phyloP scores from a whole-genome alignment of 1,284 basidiomycete species.

The Tylopilus sp. region DNA sequence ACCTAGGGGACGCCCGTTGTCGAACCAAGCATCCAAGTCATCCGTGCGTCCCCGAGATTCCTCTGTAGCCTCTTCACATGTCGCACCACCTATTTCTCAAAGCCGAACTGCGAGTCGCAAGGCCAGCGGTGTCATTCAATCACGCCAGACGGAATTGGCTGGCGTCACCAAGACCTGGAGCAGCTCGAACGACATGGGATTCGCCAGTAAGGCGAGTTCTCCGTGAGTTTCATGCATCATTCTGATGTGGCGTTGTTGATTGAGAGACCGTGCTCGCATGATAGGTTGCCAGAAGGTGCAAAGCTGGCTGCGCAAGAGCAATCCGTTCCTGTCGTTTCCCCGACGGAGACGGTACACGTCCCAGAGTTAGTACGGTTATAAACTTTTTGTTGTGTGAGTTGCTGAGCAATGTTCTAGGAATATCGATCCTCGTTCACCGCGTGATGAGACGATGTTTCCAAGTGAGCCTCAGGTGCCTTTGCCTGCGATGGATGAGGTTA shows the following conservation, averaged over 20 bases:
- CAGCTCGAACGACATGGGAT: slow-evolving; percentile 24
- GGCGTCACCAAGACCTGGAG: slow-evolving; percentile 34
- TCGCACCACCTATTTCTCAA: slow-evolving; percentile 9
- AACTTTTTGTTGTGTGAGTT: slow-evolving; percentile 5
- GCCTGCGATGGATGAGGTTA: slow-evolving; percentile 38
- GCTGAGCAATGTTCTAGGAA: slow-evolving; percentile 13
- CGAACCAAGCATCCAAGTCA: slow-evolving; percentile 23
- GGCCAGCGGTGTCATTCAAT: slow-evolving; percentile 22
- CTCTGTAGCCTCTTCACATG: slow-evolving; percentile 28
- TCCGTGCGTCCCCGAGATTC: slow-evolving; percentile 26
- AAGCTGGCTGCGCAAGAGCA: slow-evolving; percentile 18
- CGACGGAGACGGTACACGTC: slow-evolving; percentile 29
- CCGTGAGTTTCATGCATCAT: slow-evolving; percentile 17
- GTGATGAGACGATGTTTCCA: slow-evolving; percentile 29
- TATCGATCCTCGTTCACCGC: slow-evolving; percentile 36
- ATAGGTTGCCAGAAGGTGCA: slow-evolving; percentile 36
- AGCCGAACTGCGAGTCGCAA: slow-evolving; percentile 27
- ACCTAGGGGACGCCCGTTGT: slow-evolving; percentile 15
- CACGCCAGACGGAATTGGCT: slow-evolving; percentile 32
- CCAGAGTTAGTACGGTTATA: slow-evolving; percentile 19
- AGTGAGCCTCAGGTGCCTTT: slow-evolving; percentile 35
- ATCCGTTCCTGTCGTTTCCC: slow-evolving; percentile 14
- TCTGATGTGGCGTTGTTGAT: not conserved
- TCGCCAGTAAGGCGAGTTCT: slow-evolving; percentile 16
- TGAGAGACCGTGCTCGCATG: not conserved